phyloP scores from a whole-genome alignment of 2,329 filamentous ascomycete species.

The Pestalotiopsis sp. region DNA sequence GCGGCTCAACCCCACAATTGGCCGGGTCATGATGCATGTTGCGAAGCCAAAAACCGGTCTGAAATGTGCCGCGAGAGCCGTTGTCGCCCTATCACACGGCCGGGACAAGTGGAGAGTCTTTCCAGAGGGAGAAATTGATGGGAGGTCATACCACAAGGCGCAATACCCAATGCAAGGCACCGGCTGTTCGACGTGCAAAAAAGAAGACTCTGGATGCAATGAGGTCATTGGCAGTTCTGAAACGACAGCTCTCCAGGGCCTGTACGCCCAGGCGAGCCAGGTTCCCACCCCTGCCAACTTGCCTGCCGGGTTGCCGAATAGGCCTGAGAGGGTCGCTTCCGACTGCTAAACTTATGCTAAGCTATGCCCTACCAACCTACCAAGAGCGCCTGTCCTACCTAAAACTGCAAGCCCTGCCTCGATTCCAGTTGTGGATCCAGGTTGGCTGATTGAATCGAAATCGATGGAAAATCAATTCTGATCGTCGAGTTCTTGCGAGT shows the following conservation, averaged over 20 bases:
- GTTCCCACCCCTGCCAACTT: background rate
- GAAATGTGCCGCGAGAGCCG: background rate
- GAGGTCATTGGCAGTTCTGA: constrained; percentile 6
- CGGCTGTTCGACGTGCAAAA: background rate
- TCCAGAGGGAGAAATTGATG: background rate
- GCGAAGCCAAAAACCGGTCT: background rate
- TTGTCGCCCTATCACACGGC: background rate
- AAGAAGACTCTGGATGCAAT: background rate
- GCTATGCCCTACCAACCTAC: background rate
- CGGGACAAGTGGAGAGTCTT: background rate
- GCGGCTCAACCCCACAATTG: background rate
- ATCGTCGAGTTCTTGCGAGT: background rate
- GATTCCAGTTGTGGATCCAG: background rate
- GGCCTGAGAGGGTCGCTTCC: background rate
- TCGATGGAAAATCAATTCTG: background rate
- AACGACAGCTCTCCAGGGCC: background rate
- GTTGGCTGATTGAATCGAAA: background rate
- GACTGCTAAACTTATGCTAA: background rate
- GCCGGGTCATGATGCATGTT: background rate
- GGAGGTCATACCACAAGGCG: background rate
- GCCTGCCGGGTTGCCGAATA: constrained; percentile 4
- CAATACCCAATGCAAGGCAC: constrained; percentile 1
- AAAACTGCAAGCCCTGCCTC: background rate
- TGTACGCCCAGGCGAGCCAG: background rate
- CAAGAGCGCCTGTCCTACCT: background rate